Evolutionary conservation across 2,329 filamentous ascomycete genomes (phyloP).

Genomic region (Reticulascus tulasneorum): DNA sequence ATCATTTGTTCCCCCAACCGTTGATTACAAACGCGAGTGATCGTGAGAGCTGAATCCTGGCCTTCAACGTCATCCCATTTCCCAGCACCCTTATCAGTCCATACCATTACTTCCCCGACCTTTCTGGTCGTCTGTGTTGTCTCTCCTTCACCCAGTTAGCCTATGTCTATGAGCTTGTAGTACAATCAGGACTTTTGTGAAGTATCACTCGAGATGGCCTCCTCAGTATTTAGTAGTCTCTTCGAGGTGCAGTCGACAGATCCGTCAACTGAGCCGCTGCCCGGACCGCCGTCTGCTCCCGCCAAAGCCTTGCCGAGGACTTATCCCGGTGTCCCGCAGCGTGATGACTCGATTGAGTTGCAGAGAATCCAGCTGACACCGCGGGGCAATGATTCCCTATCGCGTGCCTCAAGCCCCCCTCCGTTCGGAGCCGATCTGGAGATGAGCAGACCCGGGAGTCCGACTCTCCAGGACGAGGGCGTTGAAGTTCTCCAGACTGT

Average conservation of each 20-base stretch:
- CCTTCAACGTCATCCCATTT: too few relatives aligned
- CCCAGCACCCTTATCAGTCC: too few relatives aligned
- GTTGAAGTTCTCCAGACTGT: slow-evolving; percentile 51
- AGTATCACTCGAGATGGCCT: too few relatives aligned
- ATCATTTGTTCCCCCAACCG: too few relatives aligned
- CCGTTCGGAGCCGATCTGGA: slow-evolving; percentile 36
- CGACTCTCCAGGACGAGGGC: slow-evolving; percentile 27
- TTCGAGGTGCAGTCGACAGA: slow-evolving; percentile 25
- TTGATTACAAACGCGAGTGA: too few relatives aligned
- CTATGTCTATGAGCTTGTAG: too few relatives aligned
- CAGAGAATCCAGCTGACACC: slow-evolving; percentile 14
- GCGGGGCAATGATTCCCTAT: background rate
- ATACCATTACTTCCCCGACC: too few relatives aligned
- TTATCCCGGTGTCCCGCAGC: slow-evolving; percentile 32
- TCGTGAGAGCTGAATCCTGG: too few relatives aligned
- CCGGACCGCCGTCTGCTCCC: slow-evolving; percentile 22
- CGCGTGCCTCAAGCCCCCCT: slow-evolving; percentile 2
- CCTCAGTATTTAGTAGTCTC: slow-evolving; percentile 26
- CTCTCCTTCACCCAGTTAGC: too few relatives aligned
- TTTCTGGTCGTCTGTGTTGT: too few relatives aligned
- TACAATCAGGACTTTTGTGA: too few relatives aligned
- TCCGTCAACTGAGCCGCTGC: slow-evolving; percentile 12
- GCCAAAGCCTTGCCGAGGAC: slow-evolving; percentile 33
- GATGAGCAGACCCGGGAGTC: slow-evolving; percentile 49
- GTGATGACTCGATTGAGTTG: slow-evolving; percentile 24